Evolutionary conservation across 2,329 filamentous ascomycete species (phyloP).

Genomic region (Septoria petroselini): DNA sequence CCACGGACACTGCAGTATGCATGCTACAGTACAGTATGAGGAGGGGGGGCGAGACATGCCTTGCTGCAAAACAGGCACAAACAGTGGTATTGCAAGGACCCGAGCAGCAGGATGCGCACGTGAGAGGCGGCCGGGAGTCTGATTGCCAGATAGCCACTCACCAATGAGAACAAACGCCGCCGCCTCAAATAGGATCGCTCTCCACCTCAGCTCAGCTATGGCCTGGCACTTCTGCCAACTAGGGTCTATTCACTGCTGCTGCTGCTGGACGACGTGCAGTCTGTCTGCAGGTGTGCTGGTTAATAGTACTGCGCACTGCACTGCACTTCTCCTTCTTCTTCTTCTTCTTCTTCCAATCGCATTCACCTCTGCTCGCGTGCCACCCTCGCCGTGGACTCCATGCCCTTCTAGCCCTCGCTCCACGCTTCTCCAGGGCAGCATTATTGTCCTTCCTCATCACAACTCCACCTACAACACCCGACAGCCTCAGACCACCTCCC

Average conservation of each 20-base stretch:
- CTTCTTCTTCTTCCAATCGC: too few species aligned
- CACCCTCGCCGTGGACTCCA: background rate
- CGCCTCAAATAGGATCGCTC: background rate
- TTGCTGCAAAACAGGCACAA: background rate
- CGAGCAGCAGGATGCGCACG: background rate
- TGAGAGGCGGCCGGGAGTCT: background rate
- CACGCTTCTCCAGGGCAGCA: background rate
- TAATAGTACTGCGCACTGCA: background rate
- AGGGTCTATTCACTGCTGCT: conserved; percentile 1
- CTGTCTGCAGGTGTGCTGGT: background rate
- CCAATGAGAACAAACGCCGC: background rate
- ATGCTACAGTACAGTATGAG: too few species aligned
- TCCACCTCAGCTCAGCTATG: background rate
- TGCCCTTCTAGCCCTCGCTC: conserved; percentile 2
- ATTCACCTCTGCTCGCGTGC: conserved; percentile 5
- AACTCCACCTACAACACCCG: too few species aligned
- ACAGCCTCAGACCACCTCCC: too few species aligned
- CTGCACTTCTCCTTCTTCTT: too few species aligned
- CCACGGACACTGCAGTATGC: too few species aligned
- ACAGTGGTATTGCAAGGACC: background rate
- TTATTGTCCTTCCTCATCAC: background rate
- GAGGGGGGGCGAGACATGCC: too few species aligned
- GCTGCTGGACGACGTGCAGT: background rate
- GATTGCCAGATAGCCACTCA: background rate
- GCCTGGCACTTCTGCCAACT: too few species aligned